These are phyloP conservation scores for Pseudocercospora macadamiae DNA, from an alignment of 2,329 filamentous ascomycete species.

Conservation along the genomic window DNA sequence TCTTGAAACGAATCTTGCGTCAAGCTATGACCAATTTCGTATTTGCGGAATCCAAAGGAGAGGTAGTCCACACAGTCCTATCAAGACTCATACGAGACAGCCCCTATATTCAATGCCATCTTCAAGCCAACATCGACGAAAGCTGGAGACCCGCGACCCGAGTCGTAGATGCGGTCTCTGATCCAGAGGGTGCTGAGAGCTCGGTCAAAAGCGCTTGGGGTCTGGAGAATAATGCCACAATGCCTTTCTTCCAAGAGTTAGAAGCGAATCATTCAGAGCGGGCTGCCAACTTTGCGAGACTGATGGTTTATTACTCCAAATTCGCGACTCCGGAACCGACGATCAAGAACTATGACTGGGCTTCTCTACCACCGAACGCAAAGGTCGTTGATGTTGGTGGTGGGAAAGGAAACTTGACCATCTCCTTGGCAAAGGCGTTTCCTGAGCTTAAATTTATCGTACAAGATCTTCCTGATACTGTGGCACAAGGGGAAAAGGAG, in stretches of 20 bases:
- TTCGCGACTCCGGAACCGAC: not conserved
- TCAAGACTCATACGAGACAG: not conserved
- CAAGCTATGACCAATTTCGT: not conserved
- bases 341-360: not conserved
- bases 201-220: not conserved
- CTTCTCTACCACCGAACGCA: not conserved
- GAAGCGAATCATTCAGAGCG: not conserved
- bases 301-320: not conserved
- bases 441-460: not conserved
- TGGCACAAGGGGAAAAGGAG: not conserved
- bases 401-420: not conserved
- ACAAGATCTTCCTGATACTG: constrained; percentile 5
- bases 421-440: not conserved
- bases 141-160: not conserved
- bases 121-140: not conserved
- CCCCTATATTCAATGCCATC: not conserved
- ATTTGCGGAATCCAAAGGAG: not conserved
- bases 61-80: not conserved
- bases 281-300: not conserved
- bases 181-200: not conserved
- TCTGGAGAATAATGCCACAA: not conserved
- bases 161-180: not conserved
- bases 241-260: not conserved
- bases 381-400: not conserved
- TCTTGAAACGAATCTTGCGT: not conserved